phyloP scores from a whole-genome alignment of 371 early-diverging fungal species.

The Capillidium heterosporum region DNA sequence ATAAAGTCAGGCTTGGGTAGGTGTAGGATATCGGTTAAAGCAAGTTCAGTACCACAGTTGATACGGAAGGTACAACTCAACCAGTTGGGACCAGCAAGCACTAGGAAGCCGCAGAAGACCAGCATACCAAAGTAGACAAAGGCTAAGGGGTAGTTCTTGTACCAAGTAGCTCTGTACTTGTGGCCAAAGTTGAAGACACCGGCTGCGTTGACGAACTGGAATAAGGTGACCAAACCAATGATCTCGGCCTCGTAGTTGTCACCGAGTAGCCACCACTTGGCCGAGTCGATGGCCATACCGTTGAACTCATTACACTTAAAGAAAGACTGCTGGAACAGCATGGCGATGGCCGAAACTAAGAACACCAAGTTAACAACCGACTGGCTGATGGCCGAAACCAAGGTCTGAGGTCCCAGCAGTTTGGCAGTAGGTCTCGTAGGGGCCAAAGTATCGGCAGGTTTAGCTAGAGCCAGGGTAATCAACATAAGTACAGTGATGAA shows the following conservation, averaged over 20 bases:
- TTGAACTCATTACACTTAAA: slow-evolving; percentile 55
- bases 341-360: slow-evolving; percentile 19
- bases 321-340: slow-evolving; percentile 46
- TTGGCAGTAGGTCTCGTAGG: slow-evolving; percentile 46
- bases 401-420: slow-evolving; percentile 43
- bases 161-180: slow-evolving; percentile 36
- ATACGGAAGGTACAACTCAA: slow-evolving; percentile 45
- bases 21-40: slow-evolving; percentile 20
- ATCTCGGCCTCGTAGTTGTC: slow-evolving; percentile 52
- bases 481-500: slow-evolving; percentile 39
- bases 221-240: slow-evolving; percentile 32
- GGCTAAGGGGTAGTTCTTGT: slow-evolving; percentile 31
- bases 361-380: slow-evolving; percentile 43
- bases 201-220: slow-evolving; percentile 41
- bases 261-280: slow-evolving; percentile 57
- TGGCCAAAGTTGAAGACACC: slow-evolving; percentile 46
- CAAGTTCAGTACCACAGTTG: slow-evolving; percentile 44
- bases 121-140: slow-evolving; percentile 26
- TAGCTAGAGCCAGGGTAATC: slow-evolving; percentile 42
- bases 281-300: slow-evolving; percentile 30
- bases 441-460: slow-evolving; percentile 29
- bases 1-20: slow-evolving; percentile 18
- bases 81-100: slow-evolving; percentile 43
- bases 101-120: slow-evolving; percentile 27
- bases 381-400: slow-evolving; percentile 38